phyloP scores from a whole-genome alignment of 371 early-diverging fungal species.

The Mortierella sp. region DNA sequence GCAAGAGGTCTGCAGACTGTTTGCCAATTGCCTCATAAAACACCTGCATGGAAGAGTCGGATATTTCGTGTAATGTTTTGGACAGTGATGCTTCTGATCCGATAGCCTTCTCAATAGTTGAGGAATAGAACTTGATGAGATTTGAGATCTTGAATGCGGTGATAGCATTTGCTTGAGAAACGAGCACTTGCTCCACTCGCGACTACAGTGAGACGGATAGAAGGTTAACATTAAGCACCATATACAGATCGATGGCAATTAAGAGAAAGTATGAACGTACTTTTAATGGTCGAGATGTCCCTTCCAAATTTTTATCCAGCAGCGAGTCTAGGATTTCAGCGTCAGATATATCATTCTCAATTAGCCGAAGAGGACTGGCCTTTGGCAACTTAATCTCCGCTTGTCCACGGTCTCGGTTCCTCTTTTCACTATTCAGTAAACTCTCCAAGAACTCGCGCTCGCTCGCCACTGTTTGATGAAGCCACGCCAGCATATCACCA shows the following conservation, averaged over 20 bases:
- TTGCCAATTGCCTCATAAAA: conserved; percentile 78
- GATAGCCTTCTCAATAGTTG: conserved; percentile 74
- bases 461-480: conserved; percentile 91
- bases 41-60: conserved; percentile 73
- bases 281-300: conserved; percentile 81
- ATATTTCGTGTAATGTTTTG: conserved; percentile 70
- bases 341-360: conserved; percentile 48
- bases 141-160: conserved; percentile 79
- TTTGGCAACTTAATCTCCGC: conserved; percentile 33
- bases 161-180: conserved; percentile 76
- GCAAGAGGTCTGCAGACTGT: conserved; percentile 74
- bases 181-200: conserved; percentile 83
- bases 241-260: neutral
- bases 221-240: neutral
- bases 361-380: conserved; percentile 47
- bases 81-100: conserved; percentile 69
- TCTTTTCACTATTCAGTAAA: conserved; percentile 63
- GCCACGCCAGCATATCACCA: conserved; percentile 97
- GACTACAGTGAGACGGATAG: conserved; percentile 56
- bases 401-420: conserved; percentile 35
- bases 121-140: conserved; percentile 82
- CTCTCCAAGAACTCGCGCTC: conserved; percentile 91
- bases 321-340: conserved; percentile 58
- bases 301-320: conserved; percentile 81
- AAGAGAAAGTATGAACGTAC: conserved; percentile 49